These are phyloP conservation scores for Colletotrichum karsti DNA, from an alignment of 2,329 filamentous ascomycete species.

Conservation along the genomic window DNA sequence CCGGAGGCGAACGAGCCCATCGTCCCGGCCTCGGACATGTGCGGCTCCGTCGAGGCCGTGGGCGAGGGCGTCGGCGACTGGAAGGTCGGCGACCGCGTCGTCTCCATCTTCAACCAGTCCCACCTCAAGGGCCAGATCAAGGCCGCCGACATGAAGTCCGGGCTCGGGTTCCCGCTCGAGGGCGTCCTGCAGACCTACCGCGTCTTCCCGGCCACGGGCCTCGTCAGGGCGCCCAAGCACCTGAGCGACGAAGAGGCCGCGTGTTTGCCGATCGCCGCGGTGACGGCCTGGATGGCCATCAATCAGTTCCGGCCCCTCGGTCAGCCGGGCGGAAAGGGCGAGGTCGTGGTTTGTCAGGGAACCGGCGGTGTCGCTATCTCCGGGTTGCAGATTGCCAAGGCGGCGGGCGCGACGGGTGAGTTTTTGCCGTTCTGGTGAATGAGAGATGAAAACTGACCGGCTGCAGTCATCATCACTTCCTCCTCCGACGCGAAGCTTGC, in stretches of 20 bases:
- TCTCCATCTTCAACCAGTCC: constrained; percentile 69
- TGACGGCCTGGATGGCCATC: constrained; percentile 73
- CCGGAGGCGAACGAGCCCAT: constrained; percentile 48
- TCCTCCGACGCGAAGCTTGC: constrained; percentile 61
- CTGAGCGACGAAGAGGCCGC: constrained; percentile 67
- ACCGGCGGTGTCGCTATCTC: constrained; percentile 62
- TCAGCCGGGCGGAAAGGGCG: constrained; percentile 53
- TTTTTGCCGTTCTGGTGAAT: constrained; percentile 39
- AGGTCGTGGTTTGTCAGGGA: constrained; percentile 61
- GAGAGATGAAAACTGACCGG: constrained; percentile 48
- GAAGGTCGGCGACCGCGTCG: constrained; percentile 70
- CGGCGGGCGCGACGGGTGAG: constrained; percentile 56
- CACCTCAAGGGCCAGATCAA: constrained; percentile 68
- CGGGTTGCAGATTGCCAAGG: constrained; percentile 62
- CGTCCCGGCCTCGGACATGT: constrained; percentile 77
- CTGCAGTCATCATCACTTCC: constrained; percentile 61
- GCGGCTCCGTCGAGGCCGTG: constrained; percentile 65
- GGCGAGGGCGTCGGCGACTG: constrained; percentile 50
- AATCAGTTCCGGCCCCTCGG: constrained; percentile 67
- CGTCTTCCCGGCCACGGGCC: constrained; percentile 63
- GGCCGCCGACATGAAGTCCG: constrained; percentile 61
- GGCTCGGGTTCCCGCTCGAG: constrained; percentile 67
- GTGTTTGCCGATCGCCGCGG: constrained; percentile 67
- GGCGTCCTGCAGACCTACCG: constrained; percentile 68
- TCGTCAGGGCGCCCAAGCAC: constrained; percentile 66